Base-by-base conservation (phyloP, 2,329 filamentous ascomycete genomes). In the Ophiocordyceps unilateralis region DNA sequence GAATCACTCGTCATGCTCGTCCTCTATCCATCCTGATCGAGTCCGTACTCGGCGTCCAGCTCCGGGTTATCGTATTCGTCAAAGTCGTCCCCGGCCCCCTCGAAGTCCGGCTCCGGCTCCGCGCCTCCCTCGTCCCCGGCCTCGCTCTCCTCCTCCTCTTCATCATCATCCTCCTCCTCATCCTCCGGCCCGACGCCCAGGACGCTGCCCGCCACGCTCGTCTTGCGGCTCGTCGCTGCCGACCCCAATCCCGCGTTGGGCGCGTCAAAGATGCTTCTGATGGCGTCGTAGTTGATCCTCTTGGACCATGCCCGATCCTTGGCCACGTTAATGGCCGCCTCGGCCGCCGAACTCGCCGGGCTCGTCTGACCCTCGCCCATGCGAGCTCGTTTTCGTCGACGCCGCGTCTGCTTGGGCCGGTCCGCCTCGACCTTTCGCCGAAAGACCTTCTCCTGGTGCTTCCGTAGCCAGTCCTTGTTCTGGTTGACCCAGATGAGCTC, bases 401-500 rank as follows among this genome's bases (percentile, higher is more conserved):
- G 71, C 21, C 75, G 67, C n/a, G 63, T 70, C 44, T 68, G 71
- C 62, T 70, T 83, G 44, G 67, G 72, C 49, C 59, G 66, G 52
- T 62, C 70, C 10, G 69, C 70, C 46, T 73, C 74, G 47, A 75
- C 65, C 59, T 87, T 84, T 46, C 78, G 74, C 34, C 82, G 75
- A 44, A 93, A 81, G 7, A 82, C 70, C 59, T 91, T 93, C 46
- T 83, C 78, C 55, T 95, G 87, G 55, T 93, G 82, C 41, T 78
- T 74, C 9, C 89, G 83, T 34, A 98, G 69, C 74, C 88, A 98
- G 50, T 93, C 86, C 57, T 91, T 87, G 60, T 98, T 96, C 56
- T 88, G 80, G 46, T 89, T 88, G 38, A 93, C 78, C 91, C 91
- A 98, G 42, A 96, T 83, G 46, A 78, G 77, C 59, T 95, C 88